Evolutionary conservation across 352 stramenopile genomes (phyloP).

Genomic region (Pythium phragmiticola): DNA sequence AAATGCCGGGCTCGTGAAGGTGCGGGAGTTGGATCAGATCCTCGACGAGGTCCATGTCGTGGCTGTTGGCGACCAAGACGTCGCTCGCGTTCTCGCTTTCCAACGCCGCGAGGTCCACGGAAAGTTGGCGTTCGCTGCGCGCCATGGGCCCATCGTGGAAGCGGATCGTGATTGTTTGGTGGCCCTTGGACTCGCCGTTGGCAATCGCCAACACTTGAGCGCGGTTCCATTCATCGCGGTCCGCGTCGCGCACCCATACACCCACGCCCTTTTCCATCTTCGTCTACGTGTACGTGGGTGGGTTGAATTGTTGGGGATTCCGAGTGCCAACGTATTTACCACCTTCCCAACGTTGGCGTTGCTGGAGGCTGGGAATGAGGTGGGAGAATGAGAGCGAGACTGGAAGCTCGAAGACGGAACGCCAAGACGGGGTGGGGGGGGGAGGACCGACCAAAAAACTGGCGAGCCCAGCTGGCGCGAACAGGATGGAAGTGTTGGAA

Average conservation of each 20-base stretch:
- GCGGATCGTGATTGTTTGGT: conserved; percentile 43
- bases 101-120: conserved; percentile 57
- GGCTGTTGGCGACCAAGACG: conserved; percentile 78
- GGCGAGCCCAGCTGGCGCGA: not conserved
- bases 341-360: not conserved
- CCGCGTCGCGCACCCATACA: conserved; percentile 70
- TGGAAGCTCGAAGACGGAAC: not conserved
- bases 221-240: conserved; percentile 67
- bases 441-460: not conserved
- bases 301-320: conserved; percentile 3
- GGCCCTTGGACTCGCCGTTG: conserved; percentile 7
- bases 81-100: conserved; percentile 56
- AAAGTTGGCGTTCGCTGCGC: conserved; percentile 45
- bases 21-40: conserved; percentile 93
- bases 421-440: no score
- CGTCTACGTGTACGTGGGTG: not conserved
- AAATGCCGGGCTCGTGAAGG: conserved; percentile 93
- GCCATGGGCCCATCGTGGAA: conserved; percentile 50
- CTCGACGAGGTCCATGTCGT: conserved; percentile 87
- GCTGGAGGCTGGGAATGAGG: conserved; percentile 7
- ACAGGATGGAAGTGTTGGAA: conserved; percentile 9
- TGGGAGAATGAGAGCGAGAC: not conserved
- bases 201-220: conserved; percentile 54
- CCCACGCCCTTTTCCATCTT: conserved; percentile 81
- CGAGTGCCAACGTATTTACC: conserved; percentile 21